Evolutionary conservation across 768 basidiomycete genomes (phyloP), one percentile per base, ranked within the genome.

Genomic region (Mycena sanguinolenta): DNA sequence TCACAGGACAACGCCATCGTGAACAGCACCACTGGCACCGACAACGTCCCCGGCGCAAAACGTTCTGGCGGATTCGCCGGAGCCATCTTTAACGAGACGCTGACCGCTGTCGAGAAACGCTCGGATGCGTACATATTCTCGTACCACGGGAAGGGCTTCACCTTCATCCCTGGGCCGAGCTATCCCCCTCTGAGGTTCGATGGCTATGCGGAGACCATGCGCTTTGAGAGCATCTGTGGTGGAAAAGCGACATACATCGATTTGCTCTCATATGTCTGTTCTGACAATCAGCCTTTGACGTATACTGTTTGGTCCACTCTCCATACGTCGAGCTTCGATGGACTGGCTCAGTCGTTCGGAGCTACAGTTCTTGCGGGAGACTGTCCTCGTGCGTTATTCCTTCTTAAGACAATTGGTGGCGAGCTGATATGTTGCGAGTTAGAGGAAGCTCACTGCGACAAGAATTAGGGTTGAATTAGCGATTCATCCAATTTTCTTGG

Each of bases 181-280:
- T 14, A 12, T 23, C 49, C 55, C 7, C 30, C 38, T 6, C 25
- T 61, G 4, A 8, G 50, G 6, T 61, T 50, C 55, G 39, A 17
- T 16, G 50, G 58, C 23, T 73, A 73, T 23, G 32, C 36, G 44
- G 69, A 73, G 54, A 64, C 65, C 9, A 19, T 65, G 42, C 68
- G 73, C 13, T 58, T 70, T 16, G 39, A 39, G 50, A 65, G 69
- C 52, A 65, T 73, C 58, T 73, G 73, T 63, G 62, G 62, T 36
- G 61, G 69, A n/a, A n/a, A n/a, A n/a, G n/a, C n/a, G n/a, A 73
- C 73, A 2, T 73, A 61, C 23, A 67, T 73, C 54, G 73, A 73
- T 16, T 6, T 67, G 25, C 16, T 67, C 38, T 39, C 65, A 1
- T 64, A 63, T 21, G 0, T 34, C 2, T 73, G 69, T 39, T 44